Percentiles rank a stretch among this genome's conserved stretches.
Evolutionary conservation across 2,329 filamentous ascomycete species (phyloP).

Genomic region (Pseudocercospora ulei): DNA sequence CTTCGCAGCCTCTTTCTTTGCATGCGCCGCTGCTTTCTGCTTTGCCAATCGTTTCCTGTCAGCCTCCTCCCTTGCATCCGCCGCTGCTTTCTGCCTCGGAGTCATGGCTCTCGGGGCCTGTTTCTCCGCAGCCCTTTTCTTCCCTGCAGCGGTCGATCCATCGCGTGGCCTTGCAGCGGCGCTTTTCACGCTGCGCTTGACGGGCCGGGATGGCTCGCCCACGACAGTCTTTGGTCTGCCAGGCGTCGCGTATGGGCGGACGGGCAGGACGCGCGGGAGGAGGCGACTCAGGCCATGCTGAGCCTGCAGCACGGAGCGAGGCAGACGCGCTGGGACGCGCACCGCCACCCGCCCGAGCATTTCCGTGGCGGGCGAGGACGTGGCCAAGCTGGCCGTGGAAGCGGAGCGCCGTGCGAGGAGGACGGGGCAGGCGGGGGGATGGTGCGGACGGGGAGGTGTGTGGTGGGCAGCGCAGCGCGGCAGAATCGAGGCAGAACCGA

Average conservation of each 20-base stretch:
- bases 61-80: constrained; percentile 22
- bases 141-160: constrained; percentile 22
- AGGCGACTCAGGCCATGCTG: constrained; percentile 12
- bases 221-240: constrained; percentile 31
- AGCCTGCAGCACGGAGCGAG: constrained; percentile 14
- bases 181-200: constrained; percentile 30
- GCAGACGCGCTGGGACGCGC: constrained; percentile 23
- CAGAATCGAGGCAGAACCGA: too few species aligned
- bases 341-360: constrained; percentile 24
- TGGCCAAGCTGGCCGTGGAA: too few species aligned
- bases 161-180: constrained; percentile 19
- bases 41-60: constrained; percentile 12
- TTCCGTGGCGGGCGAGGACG: neutral
- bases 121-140: constrained; percentile 17
- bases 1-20: constrained; percentile 21
- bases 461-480: too few species aligned
- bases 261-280: constrained; percentile 15
- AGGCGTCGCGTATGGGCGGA: constrained; percentile 27
- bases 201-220: constrained; percentile 29
- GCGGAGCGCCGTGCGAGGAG: too few species aligned
- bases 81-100: constrained; percentile 25
- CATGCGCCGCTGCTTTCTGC: constrained; percentile 16
- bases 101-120: constrained; percentile 21
- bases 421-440: too few species aligned
- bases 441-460: too few species aligned